Evolutionary conservation across 2,329 filamentous ascomycete species (phyloP).

Genomic region (Aspergillus calidoustus): DNA sequence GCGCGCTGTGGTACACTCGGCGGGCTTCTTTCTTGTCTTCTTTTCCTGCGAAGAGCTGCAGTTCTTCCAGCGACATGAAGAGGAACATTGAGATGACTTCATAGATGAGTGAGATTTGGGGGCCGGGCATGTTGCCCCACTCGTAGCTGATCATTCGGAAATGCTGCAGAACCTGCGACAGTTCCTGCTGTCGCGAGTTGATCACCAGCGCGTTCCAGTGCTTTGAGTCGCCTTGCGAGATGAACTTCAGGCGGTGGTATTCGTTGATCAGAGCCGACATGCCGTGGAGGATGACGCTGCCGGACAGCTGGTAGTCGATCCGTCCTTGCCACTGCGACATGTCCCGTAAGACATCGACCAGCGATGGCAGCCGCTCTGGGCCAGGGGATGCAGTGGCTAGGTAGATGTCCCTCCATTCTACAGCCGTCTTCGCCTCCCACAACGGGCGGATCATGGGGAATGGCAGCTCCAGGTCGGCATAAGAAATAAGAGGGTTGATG

Average conservation of each 20-base stretch:
- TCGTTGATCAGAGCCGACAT: constrained; percentile 70
- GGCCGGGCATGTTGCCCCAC: constrained; percentile 19
- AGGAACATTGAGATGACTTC: constrained; percentile 44
- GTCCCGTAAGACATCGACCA: constrained; percentile 60
- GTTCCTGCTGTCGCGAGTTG: constrained; percentile 63
- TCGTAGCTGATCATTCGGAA: constrained; percentile 47
- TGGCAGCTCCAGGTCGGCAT: constrained; percentile 69
- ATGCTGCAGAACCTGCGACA: constrained; percentile 62
- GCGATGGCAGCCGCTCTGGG: constrained; percentile 40
- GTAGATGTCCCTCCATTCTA: constrained; percentile 68
- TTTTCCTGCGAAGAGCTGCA: constrained; percentile 51
- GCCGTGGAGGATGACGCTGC: constrained; percentile 66
- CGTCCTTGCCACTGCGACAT: constrained; percentile 57
- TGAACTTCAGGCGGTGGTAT: constrained; percentile 59
- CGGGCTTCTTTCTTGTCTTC: constrained; percentile 47
- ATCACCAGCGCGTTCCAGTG: constrained; percentile 53
- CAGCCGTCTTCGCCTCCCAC: constrained; percentile 68
- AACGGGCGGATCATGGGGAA: constrained; percentile 65
- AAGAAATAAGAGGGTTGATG: constrained; percentile 68
- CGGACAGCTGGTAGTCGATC: constrained; percentile 62
- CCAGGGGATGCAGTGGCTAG: constrained; percentile 40
- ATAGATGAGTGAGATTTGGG: constrained; percentile 38
- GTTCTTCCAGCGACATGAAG: constrained; percentile 48
- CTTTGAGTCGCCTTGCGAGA: constrained; percentile 47
- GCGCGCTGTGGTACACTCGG: constrained; percentile 37